Percentiles rank a stretch among this genome's conserved stretches.
phyloP scores from a whole-genome alignment of 352 stramenopile species.

The Phytophthora sojae region DNA sequence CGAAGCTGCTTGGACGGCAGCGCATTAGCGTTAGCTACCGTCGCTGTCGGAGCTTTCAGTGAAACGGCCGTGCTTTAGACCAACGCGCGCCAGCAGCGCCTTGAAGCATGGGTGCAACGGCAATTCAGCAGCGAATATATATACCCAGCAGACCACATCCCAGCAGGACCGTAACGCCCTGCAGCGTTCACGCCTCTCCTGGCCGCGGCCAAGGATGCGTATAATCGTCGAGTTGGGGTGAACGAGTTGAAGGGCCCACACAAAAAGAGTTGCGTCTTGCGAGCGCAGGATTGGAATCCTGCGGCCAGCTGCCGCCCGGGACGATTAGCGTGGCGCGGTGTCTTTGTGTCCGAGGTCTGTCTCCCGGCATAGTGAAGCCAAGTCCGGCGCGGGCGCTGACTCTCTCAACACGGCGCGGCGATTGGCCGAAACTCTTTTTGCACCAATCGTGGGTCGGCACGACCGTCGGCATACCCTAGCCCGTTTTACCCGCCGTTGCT shows the following conservation, averaged over 20 bases:
- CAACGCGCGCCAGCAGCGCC: slow-evolving; percentile 4
- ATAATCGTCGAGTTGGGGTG: slow-evolving; percentile 13
- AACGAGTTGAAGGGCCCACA: slow-evolving; percentile 15
- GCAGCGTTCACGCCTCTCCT: no score
- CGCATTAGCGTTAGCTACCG: no score
- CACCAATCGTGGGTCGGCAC: slow-evolving; percentile 9
- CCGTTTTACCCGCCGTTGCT: slow-evolving; percentile 20
- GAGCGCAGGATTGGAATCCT: neutral
- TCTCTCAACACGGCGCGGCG: slow-evolving; percentile 5
- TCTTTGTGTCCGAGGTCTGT: slow-evolving; percentile 6
- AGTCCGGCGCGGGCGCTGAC: slow-evolving; percentile 18
- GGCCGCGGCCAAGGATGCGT: no score
- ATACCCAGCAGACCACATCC: no score
- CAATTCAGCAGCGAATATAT: no score
- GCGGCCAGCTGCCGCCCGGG: neutral
- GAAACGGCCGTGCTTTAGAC: neutral
- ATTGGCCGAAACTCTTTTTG: slow-evolving; percentile 18
- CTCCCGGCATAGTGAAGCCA: slow-evolving; percentile 6
- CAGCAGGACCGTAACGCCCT: no score
- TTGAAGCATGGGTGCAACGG: neutral
- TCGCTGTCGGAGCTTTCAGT: no score
- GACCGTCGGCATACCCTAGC: slow-evolving; percentile 19
- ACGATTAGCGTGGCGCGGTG: neutral
- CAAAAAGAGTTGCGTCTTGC: no score
- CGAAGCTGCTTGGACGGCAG: neutral